Base-by-base conservation (phyloP, 164 flowering plant species). In the Aristolochia contorta region DNA sequence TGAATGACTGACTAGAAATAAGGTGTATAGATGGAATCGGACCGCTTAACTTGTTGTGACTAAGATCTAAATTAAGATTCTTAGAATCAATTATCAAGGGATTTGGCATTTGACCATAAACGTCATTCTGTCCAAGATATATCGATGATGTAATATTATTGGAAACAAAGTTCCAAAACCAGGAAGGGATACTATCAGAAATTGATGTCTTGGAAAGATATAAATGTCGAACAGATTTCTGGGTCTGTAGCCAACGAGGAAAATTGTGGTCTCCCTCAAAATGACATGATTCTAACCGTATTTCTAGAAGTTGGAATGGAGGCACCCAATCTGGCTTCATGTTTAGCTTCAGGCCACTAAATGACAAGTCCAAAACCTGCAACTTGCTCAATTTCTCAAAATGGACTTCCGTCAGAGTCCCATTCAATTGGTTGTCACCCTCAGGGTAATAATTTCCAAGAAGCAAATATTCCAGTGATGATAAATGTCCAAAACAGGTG, bases 231-330 rank as follows among this genome's bases (percentile, higher is more conserved):
- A 27, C 3, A 27, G 30, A 27, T 27, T 27, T 27, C 5, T 27
- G 30, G 30, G 30, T 27, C 5, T 27, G 30, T 27, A 59, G 51
- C 62, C 62, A 59, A 10, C 24, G 21, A n/a, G 60, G 60, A 41
- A 58, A 58, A 22, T 14, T 23, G 24, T 21, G 61, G 5, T 27
- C 30, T 27, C 30, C 30, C 5, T 12, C 61, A 48, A 58, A 6
- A 13, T 23, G 22, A 13, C 61, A 58, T 7, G 48, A 6, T 3
- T 18, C 6, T 23, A 58, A 14, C 0, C 1, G 7, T 8, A 58
- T 10, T 14, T 3, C 8, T 16, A 5, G 14, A 9, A 58, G 61
- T 14, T 58, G 49, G 16, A 46, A 58, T 19, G 33, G 61, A 19
- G 54, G 54, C 24, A 59, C 12, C 62, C 62, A 59, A 59, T 46